Percentiles rank a stretch among this genome's conserved stretches.
Evolutionary conservation across 2,329 filamentous ascomycete species (phyloP).

Genomic region (Onygena corvina): DNA sequence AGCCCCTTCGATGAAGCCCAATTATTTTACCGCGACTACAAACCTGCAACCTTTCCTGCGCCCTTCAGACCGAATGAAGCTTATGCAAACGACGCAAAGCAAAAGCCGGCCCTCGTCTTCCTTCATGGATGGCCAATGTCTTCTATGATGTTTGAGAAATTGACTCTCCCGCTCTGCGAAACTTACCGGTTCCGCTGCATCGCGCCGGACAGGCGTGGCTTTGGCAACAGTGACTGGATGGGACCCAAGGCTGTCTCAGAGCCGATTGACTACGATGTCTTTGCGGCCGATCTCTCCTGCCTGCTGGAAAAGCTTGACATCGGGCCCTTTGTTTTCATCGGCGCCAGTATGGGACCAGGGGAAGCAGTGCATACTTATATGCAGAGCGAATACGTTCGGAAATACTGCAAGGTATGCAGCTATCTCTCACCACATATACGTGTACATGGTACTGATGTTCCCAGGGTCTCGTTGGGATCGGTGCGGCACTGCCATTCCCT

Average conservation of each 20-base stretch:
- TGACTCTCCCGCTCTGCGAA: slow-evolving; percentile 21
- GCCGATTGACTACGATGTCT: slow-evolving; percentile 22
- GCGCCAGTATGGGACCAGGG: slow-evolving; percentile 23
- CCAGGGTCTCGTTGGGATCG: slow-evolving; percentile 22
- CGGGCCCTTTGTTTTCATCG: slow-evolving; percentile 20
- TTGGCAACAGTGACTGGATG: slow-evolving; percentile 24
- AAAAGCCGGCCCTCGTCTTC: slow-evolving; percentile 19
- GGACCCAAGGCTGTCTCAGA: slow-evolving; percentile 11
- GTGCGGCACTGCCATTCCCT: slow-evolving; percentile 18
- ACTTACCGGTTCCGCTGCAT: slow-evolving; percentile 22
- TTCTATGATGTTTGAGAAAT: slow-evolving; percentile 21
- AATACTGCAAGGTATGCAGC: slow-evolving; percentile 17
- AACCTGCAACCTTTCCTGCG: slow-evolving; percentile 15
- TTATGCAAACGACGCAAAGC: slow-evolving; percentile 7
- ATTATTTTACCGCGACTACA: slow-evolving; percentile 19
- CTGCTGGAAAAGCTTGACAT: slow-evolving; percentile 18
- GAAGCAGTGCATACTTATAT: slow-evolving; percentile 21
- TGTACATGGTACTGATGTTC: neutral
- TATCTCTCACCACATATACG: neutral
- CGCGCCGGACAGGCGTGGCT: slow-evolving; percentile 23
- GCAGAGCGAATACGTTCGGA: slow-evolving; percentile 15
- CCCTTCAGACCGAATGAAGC: slow-evolving; percentile 11
- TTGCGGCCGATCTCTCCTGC: slow-evolving; percentile 20
- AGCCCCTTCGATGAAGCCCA: slow-evolving; percentile 18
- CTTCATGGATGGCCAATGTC: slow-evolving; percentile 26